phyloP scores from a whole-genome alignment of 345 rosid genomes.

The Hypericum androsaemum region DNA sequence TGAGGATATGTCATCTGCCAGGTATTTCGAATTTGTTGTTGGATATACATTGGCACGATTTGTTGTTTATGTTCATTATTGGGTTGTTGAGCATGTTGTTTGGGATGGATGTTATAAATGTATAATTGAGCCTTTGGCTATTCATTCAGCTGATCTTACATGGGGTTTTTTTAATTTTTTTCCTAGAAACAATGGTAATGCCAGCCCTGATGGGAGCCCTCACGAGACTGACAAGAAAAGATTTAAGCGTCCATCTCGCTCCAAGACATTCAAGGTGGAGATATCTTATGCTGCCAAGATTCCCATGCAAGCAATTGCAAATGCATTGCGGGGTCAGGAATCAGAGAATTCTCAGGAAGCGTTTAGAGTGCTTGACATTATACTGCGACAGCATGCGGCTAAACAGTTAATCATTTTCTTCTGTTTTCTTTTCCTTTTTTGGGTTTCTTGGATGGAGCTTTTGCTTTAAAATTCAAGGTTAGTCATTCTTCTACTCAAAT shows the following conservation, averaged over 20 bases:
- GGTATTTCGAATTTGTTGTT: conserved; percentile 21
- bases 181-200: conserved; percentile 47
- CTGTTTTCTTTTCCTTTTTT: no score
- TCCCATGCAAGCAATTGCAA: conserved; percentile 74
- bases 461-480: conserved; percentile 1
- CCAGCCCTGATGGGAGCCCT: conserved; percentile 41
- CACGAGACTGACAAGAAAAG: conserved; percentile 53
- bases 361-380: conserved; percentile 65
- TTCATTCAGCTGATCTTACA: not conserved
- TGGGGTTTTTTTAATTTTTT: not conserved
- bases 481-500: not conserved
- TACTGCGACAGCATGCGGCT: conserved; percentile 80
- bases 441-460: conserved; percentile 1
- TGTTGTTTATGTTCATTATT: not conserved
- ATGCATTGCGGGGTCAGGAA: conserved; percentile 72
- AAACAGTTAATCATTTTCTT: conserved; percentile 41
- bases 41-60: not conserved
- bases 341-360: conserved; percentile 70
- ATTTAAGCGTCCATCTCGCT: conserved; percentile 39
- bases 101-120: no score
- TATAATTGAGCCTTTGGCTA: no score
- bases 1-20: conserved; percentile 31
- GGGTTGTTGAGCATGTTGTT: no score
- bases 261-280: conserved; percentile 59
- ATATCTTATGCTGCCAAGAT: conserved; percentile 70